Conservation (phyloP, 2,329 filamentous ascomycete species). For the Pyricularia pennisetigena region DNA sequence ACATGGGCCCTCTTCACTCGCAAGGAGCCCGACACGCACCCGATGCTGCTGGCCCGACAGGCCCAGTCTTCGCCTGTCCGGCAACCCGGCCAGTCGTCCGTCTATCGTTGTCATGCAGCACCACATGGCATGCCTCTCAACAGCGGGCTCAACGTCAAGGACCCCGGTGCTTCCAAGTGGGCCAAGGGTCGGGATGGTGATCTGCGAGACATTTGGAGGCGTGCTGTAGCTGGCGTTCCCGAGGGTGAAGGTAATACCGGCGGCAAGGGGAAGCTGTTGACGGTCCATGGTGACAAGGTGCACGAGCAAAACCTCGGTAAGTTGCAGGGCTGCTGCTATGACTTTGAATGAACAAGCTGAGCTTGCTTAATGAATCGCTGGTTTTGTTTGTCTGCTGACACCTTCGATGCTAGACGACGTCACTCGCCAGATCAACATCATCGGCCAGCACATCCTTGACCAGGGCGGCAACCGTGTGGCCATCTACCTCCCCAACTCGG, state of each 20-base stretch:
- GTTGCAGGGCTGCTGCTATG: constrained; percentile 6
- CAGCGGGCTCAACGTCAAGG: constrained; percentile 71
- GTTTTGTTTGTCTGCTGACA: background rate
- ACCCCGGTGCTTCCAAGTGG: constrained; percentile 73
- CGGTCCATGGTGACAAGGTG: constrained; percentile 67
- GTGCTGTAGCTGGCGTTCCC: constrained; percentile 53
- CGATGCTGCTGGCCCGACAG: constrained; percentile 81
- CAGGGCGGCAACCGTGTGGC: constrained; percentile 69
- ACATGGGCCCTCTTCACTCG: constrained; percentile 61
- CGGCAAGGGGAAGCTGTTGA: constrained; percentile 63
- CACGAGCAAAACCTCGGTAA: constrained; percentile 60
- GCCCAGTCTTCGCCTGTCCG: constrained; percentile 68
- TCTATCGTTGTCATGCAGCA: constrained; percentile 74
- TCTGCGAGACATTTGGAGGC: constrained; percentile 81
- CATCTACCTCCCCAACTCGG: constrained; percentile 85
- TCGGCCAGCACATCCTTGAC: constrained; percentile 68
- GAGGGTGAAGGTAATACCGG: constrained; percentile 49
- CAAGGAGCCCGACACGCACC: constrained; percentile 82
- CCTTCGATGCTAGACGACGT: constrained; percentile 45
- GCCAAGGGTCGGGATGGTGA: constrained; percentile 77
- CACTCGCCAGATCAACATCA: constrained; percentile 76
- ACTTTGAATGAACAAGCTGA: too few relatives aligned
- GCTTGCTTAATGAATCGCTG: background rate
- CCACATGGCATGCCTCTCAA: constrained; percentile 79
- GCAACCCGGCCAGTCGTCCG: constrained; percentile 73